Evolutionary conservation across 257 asterid species (phyloP), one percentile per base, ranked within the genome.

Genomic region (Henckelia pumila): DNA sequence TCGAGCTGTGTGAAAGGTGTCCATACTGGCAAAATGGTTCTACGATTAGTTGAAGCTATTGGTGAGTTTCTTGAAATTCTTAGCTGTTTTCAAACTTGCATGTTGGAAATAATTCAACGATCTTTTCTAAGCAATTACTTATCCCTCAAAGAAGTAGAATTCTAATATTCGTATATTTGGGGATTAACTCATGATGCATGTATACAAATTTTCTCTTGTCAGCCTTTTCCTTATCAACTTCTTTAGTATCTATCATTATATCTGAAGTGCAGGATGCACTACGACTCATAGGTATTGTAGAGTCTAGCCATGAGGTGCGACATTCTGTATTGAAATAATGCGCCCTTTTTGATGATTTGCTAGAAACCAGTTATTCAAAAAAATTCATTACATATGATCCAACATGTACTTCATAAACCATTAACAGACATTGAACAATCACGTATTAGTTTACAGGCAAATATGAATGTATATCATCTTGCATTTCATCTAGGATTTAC

Each of bases 21-120:
- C 72, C 97, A 92, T 73, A 77, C 96, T 13, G 97, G 98, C 22
- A 72, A 92, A 71, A 92, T 92, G 97, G 97, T 92, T 79, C 83
- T 92, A 52, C 80, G 84, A 68, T 70, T 92, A 64, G 96, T 92
- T 53, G 97, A 92, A 84, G 98, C 98, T 47, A 92, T 92, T 68
- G 98, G 98, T 92, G 79, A 78, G 95, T 73, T 76, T 26, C 63
- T 33, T 28, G 19, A 35, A 56, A 19, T 68, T 73, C 37, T 69
- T 70, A n/a, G 32, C 16, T 35, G 47, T 8, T 35, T 35, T 2
- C 44, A 35, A 23, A 28, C 40, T 40, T n/a, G n/a, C 50, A 11
- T 40, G n/a, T 40, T 40, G 5, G 50, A 40, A 13, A 11, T 40
- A 40, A 40, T 40, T 2, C 13, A 40, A 6, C 2, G 3, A 11